Evolutionary conservation across 352 stramenopile genomes (phyloP).

Genomic region (Phytophthora pseudosyringae): DNA sequence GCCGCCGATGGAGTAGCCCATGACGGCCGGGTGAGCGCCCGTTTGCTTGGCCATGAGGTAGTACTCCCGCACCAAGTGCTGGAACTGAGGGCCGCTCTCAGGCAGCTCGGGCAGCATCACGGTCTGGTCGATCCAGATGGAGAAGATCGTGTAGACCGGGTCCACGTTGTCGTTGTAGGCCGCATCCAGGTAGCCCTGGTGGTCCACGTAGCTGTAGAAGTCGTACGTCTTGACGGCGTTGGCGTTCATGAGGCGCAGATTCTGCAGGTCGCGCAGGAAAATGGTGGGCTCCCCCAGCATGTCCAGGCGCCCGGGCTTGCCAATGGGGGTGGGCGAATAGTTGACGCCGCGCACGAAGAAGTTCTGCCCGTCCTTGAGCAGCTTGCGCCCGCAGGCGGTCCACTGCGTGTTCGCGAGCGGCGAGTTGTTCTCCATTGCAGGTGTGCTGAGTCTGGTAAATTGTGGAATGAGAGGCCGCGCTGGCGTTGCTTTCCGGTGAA

Average conservation of each 20-base stretch:
- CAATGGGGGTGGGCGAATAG: conserved; percentile 74
- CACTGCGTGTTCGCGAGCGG: conserved; percentile 54
- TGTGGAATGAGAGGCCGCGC: too few relatives aligned
- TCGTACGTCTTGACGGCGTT: conserved; percentile 82
- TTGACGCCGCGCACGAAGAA: conserved; percentile 83
- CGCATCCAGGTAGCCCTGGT: conserved; percentile 61
- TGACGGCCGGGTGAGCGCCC: conserved; percentile 53
- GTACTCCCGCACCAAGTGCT: conserved; percentile 59
- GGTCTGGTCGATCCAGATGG: conserved; percentile 73
- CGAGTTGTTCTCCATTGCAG: conserved; percentile 11
- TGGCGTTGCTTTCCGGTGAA: too few relatives aligned
- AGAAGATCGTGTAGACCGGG: conserved; percentile 76
- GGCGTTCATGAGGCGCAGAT: conserved; percentile 75
- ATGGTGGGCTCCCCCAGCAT: conserved; percentile 61
- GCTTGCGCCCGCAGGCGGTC: conserved; percentile 64
- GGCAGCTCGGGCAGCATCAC: conserved; percentile 48
- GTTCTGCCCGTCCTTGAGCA: conserved; percentile 58
- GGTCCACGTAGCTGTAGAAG: conserved; percentile 58
- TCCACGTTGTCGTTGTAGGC: conserved; percentile 63
- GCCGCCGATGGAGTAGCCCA: conserved; percentile 78
- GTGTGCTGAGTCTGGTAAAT: not conserved
- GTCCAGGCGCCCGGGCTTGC: conserved; percentile 54
- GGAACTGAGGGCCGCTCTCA: conserved; percentile 44
- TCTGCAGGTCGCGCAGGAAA: conserved; percentile 67
- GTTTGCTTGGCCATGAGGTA: conserved; percentile 68